Evolutionary conservation across 495 filamentous ascomycete species (phyloP).

Genomic region (Pseudoneurospora amorphoporcata): DNA sequence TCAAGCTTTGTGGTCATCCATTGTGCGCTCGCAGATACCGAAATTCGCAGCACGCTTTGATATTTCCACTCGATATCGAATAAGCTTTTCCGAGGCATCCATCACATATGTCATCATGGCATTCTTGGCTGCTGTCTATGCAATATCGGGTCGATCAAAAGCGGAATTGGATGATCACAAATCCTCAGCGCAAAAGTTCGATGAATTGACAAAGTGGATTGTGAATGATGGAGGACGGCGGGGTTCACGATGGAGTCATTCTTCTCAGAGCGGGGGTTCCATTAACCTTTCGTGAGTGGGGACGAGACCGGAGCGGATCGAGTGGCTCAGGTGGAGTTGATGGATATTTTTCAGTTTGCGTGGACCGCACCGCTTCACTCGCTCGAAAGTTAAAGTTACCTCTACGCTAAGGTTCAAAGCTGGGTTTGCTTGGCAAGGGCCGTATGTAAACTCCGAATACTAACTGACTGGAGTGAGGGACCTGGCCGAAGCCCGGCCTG

Average conservation of each 20-base stretch:
- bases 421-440: not conserved
- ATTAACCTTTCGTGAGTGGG: not conserved
- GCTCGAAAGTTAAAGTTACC: not conserved
- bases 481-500: not conserved
- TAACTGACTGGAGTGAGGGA: not conserved
- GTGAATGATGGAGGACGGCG: not conserved
- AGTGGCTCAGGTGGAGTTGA: not conserved
- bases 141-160: not conserved
- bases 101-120: not conserved
- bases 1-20: not conserved
- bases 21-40: not conserved
- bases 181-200: not conserved
- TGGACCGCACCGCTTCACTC: not conserved
- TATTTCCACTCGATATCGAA: not conserved
- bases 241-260: not conserved
- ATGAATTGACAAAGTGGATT: not conserved
- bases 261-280: not conserved
- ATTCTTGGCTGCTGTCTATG: not conserved
- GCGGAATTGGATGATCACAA: not conserved
- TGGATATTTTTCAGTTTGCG: not conserved
- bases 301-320: not conserved
- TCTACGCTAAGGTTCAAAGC: not conserved
- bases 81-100: not conserved
- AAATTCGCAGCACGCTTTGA: not conserved
- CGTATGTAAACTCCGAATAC: not conserved